Percentiles rank a stretch among this genome's conserved stretches.
These are phyloP conservation scores for Purpureocillium lavendulum DNA, from an alignment of 2,329 filamentous ascomycete genomes.

Conservation along the genomic window DNA sequence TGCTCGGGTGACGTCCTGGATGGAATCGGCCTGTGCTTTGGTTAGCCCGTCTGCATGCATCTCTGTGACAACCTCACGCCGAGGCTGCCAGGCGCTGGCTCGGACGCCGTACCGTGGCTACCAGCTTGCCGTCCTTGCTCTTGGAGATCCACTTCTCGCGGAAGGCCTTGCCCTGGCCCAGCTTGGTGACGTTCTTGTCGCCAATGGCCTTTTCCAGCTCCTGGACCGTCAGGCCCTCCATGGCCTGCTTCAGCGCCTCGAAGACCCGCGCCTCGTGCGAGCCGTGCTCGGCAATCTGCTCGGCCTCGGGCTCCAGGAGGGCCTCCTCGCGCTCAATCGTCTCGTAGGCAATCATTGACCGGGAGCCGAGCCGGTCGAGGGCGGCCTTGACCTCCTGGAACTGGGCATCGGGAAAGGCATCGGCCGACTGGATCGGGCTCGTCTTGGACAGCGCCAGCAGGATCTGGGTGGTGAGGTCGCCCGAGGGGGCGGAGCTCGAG, in stretches of 20 bases:
- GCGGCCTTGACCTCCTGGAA: conserved; percentile 74
- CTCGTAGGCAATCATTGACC: conserved; percentile 82
- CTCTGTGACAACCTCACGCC: no score
- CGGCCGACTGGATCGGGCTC: conserved; percentile 58
- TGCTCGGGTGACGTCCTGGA: conserved; percentile 71
- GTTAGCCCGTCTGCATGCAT: conserved; percentile 1
- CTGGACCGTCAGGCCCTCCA: conserved; percentile 74
- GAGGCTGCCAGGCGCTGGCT: no score
- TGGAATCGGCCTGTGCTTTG: conserved; percentile 50
- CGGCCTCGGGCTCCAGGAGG: conserved; percentile 64
- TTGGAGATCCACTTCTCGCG: conserved; percentile 66
- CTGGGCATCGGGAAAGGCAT: conserved; percentile 58
- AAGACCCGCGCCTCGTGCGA: conserved; percentile 81
- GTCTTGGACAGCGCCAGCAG: conserved; percentile 56
- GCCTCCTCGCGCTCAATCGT: conserved; percentile 73
- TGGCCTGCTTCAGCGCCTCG: conserved; percentile 59
- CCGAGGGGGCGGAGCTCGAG: conserved; percentile 24
- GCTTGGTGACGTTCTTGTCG: conserved; percentile 64
- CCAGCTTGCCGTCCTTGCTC: conserved; percentile 47
- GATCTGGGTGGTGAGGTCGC: conserved; percentile 56
- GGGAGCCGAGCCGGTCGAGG: conserved; percentile 74
- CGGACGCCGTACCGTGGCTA: conserved; percentile 45
- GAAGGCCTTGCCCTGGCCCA: conserved; percentile 94
- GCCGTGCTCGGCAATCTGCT: conserved; percentile 64
- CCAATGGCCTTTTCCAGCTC: conserved; percentile 64